A percentile compares a stretch with the other conserved stretches of the same genome.
These are phyloP conservation scores for Fraxinus pennsylvanica DNA, from an alignment of 257 asterid species.

Conservation along the genomic window DNA sequence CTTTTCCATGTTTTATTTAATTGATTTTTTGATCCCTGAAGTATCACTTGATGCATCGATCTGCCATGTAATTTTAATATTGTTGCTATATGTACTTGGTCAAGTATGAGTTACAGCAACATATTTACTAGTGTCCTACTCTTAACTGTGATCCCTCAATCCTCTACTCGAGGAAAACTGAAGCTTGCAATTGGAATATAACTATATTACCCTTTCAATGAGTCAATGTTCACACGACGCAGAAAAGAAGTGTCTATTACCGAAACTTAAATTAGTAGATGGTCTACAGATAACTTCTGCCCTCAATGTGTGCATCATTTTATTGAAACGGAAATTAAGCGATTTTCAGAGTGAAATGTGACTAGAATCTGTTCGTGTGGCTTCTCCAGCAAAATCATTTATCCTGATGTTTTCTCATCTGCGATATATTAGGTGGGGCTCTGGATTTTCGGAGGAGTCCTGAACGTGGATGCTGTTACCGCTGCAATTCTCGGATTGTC, in stretches of 20 bases:
- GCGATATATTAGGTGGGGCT: constrained; percentile 73
- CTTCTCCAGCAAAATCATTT: constrained; percentile 4
- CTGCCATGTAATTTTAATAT: background rate
- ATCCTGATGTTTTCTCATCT: constrained; percentile 8
- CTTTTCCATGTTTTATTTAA: background rate
- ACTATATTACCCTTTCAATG: background rate
- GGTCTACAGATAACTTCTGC: background rate
- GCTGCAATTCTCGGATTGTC: constrained; percentile 95
- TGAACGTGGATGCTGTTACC: constrained; percentile 93
- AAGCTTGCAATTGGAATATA: background rate
- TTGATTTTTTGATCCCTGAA: background rate
- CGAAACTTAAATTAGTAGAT: background rate
- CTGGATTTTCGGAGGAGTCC: constrained; percentile 79
- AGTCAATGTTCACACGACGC: background rate
- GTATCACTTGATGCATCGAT: background rate
- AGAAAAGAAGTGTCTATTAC: background rate
- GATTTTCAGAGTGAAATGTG: background rate
- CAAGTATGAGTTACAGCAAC: background rate
- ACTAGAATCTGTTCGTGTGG: background rate
- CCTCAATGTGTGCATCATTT: background rate
- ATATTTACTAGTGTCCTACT: background rate
- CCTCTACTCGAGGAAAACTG: background rate
- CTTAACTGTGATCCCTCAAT: background rate
- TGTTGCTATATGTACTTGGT: background rate
- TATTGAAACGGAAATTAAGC: background rate